Percentiles rank a stretch among this genome's conserved stretches.
These are phyloP conservation scores for Verticillium zaregamsianum DNA, from an alignment of 2,329 filamentous ascomycete genomes.

Conservation along the genomic window DNA sequence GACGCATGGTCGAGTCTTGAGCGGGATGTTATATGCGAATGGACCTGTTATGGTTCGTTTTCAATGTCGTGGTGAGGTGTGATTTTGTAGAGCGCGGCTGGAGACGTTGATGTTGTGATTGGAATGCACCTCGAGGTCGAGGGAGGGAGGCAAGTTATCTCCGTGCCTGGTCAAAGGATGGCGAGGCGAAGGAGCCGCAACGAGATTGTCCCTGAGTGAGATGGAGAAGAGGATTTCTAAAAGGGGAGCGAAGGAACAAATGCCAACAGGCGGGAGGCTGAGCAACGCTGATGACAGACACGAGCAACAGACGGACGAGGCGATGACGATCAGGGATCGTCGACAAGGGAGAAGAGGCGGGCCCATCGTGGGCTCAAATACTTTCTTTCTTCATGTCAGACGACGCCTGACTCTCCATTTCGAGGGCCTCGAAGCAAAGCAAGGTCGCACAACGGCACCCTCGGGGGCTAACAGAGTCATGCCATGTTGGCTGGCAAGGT, in stretches of 20 bases:
- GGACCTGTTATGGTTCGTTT: too few relatives aligned
- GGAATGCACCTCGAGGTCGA: not conserved
- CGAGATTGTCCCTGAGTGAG: not conserved
- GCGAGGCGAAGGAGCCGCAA: not conserved
- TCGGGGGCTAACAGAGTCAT: not conserved
- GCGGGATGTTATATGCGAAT: too few relatives aligned
- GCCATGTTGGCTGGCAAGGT: not conserved
- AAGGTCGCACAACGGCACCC: not conserved
- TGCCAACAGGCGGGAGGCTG: not conserved
- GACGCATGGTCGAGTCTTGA: conserved; percentile 4
- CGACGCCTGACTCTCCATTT: too few relatives aligned
- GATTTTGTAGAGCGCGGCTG: not conserved
- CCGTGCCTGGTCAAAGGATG: not conserved
- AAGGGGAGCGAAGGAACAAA: not conserved
- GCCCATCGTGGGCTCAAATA: not conserved
- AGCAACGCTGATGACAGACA: not conserved
- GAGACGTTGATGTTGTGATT: not conserved
- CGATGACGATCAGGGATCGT: not conserved
- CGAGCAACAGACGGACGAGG: not conserved
- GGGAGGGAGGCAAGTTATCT: not conserved
- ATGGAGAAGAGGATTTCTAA: not conserved
- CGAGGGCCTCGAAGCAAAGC: too few relatives aligned
- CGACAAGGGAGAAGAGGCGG: not conserved
- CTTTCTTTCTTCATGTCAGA: not conserved
- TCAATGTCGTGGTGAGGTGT: not conserved